Percentiles rank a stretch among this genome's conserved stretches.
These are phyloP conservation scores for Citrus hindsii DNA, from an alignment of 345 rosid genomes.

Conservation along the genomic window DNA sequence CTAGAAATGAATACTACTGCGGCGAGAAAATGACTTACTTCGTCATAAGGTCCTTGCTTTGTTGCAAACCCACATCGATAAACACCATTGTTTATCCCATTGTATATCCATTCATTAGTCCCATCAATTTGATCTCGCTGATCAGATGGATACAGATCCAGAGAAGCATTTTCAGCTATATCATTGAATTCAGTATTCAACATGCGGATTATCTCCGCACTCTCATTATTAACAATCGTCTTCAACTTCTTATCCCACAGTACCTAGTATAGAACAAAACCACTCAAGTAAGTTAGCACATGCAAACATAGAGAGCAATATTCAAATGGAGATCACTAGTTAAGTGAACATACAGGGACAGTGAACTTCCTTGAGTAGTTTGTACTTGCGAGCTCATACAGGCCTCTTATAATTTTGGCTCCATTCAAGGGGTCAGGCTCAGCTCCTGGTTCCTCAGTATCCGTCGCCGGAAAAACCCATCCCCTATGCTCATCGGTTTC, in stretches of 20 bases:
- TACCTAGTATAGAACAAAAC: constrained; percentile 26
- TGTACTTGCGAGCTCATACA: constrained; percentile 77
- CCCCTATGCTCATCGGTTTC: constrained; percentile 85
- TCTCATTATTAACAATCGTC: constrained; percentile 57
- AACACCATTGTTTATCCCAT: constrained; percentile 46
- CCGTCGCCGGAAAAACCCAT: constrained; percentile 73
- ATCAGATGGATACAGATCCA: constrained; percentile 48
- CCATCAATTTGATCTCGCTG: constrained; percentile 37
- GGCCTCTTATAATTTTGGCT: constrained; percentile 65
- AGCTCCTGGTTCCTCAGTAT: constrained; percentile 72
- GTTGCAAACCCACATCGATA: constrained; percentile 51
- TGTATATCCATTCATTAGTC: constrained; percentile 47
- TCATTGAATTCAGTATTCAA: constrained; percentile 48
- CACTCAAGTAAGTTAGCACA: constrained; percentile 1
- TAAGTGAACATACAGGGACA: constrained; percentile 65
- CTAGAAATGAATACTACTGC: not conserved
- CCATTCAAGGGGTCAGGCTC: constrained; percentile 70
- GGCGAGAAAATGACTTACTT: constrained; percentile 28
- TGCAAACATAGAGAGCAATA: constrained; percentile 16
- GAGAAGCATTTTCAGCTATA: constrained; percentile 37
- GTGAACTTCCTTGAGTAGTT: constrained; percentile 78
- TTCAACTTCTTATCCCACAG: constrained; percentile 64
- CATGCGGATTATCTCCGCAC: constrained; percentile 56
- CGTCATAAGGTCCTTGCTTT: constrained; percentile 54
- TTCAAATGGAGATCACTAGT: not conserved